Evolutionary conservation across 768 basidiomycete species (phyloP).

Genomic region (Leucocoprinus leucothites): DNA sequence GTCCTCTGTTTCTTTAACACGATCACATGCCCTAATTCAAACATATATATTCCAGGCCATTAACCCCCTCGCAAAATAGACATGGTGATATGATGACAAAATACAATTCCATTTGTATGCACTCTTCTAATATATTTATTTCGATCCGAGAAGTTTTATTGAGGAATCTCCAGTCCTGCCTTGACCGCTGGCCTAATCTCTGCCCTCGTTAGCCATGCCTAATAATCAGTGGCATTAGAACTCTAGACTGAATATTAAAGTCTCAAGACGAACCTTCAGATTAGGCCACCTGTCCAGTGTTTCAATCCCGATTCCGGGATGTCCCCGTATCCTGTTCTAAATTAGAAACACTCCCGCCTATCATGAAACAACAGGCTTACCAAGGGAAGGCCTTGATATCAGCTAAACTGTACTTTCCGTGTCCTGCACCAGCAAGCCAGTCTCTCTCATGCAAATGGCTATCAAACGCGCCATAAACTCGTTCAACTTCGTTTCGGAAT

Average conservation of each 20-base stretch:
- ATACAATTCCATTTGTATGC: background rate
- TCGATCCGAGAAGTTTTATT: too few species aligned
- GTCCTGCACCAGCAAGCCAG: constrained; percentile 68
- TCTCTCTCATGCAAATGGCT: constrained; percentile 54
- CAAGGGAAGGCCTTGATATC: constrained; percentile 67
- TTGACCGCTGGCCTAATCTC: background rate
- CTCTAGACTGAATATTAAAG: too few species aligned
- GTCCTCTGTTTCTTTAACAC: background rate
- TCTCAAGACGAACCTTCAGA: constrained; percentile 38
- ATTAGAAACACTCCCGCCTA: background rate
- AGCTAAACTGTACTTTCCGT: constrained; percentile 60
- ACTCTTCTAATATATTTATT: too few species aligned
- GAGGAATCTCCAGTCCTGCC: too few species aligned
- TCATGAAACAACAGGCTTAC: constrained; percentile 27
- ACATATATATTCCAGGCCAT: constrained; percentile 5
- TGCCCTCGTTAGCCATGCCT: too few species aligned
- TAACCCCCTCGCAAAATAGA: constrained; percentile 11
- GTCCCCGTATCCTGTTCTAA: constrained; percentile 33
- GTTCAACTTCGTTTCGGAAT: constrained; percentile 72
- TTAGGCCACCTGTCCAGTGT: constrained; percentile 61
- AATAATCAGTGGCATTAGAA: too few species aligned
- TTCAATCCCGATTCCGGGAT: constrained; percentile 47
- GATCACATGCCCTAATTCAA: background rate
- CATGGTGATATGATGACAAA: background rate
- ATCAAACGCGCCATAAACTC: constrained; percentile 50